Evolutionary conservation across 202 grass and related monocot genomes (phyloP).

Genomic region (Panicum virgatum): DNA sequence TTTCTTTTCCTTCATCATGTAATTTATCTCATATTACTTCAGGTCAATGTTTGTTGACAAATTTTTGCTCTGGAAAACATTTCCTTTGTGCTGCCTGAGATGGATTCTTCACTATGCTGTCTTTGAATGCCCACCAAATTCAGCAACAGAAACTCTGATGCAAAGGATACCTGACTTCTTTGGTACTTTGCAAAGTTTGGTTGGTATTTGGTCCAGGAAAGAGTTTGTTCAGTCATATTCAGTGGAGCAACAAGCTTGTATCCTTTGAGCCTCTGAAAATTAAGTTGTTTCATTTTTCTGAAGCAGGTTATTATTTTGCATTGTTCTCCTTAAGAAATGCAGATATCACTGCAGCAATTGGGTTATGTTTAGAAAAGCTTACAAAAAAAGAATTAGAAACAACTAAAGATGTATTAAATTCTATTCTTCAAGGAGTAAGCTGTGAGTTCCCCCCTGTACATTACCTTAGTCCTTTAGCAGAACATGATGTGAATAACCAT

Average conservation of each 20-base stretch:
- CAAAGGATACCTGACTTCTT: slow-evolving; percentile 59
- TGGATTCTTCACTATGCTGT: slow-evolving; percentile 96
- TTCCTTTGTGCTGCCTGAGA: slow-evolving; percentile 89
- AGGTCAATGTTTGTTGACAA: slow-evolving; percentile 92
- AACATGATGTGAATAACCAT: slow-evolving; percentile 16
- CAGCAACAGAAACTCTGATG: slow-evolving; percentile 38
- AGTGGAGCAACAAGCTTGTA: slow-evolving; percentile 99
- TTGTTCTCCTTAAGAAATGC: slow-evolving; percentile 58
- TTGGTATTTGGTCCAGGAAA: slow-evolving; percentile 81
- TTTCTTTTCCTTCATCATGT: slow-evolving; percentile 21
- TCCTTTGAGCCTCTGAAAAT: slow-evolving; percentile 54
- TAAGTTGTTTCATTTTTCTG: slow-evolving; percentile 33
- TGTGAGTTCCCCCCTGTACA: slow-evolving; percentile 53
- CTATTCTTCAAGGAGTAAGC: slow-evolving; percentile 93
- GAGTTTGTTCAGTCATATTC: slow-evolving; percentile 95
- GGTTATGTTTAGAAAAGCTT: slow-evolving; percentile 82
- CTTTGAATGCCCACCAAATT: slow-evolving; percentile 75
- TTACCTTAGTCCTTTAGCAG: slow-evolving; percentile 4
- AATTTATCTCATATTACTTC: slow-evolving; percentile 39
- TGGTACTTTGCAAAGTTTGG: slow-evolving; percentile 53
- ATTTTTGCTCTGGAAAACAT: slow-evolving; percentile 94
- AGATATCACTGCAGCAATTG: slow-evolving; percentile 96
- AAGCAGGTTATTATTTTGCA: slow-evolving; percentile 24
- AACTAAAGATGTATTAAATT: slow-evolving; percentile 81
- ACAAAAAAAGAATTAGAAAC: slow-evolving; percentile 83